Percentiles rank a stretch among this genome's conserved stretches.
These are phyloP conservation scores for Pseudogymnoascus sp. DNA, from an alignment of 2,329 filamentous ascomycete genomes.

Conservation along the genomic window DNA sequence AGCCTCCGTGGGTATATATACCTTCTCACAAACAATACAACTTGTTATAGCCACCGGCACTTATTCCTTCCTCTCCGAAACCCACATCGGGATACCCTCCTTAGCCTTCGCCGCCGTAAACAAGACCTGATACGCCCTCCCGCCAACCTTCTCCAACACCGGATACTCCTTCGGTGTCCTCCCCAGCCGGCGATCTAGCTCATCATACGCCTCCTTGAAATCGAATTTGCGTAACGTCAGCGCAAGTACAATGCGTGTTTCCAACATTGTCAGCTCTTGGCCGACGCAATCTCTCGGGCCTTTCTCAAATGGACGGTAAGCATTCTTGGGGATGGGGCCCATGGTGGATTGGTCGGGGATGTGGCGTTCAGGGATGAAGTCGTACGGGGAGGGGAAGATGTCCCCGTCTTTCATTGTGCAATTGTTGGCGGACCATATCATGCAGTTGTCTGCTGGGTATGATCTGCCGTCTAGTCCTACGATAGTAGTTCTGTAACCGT, in stretches of 20 bases:
- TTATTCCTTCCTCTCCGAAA: not conserved
- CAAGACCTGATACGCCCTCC: conserved; percentile 19
- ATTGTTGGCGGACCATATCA: conserved; percentile 4
- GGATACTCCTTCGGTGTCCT: conserved; percentile 16
- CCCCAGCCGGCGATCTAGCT: conserved; percentile 22
- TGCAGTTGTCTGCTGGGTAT: conserved; percentile 8
- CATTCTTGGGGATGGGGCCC: not conserved
- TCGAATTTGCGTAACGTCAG: conserved; percentile 41
- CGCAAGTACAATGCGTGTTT: conserved; percentile 39
- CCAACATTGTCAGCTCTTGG: conserved; percentile 42
- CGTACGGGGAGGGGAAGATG: not conserved
- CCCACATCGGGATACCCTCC: conserved; percentile 19
- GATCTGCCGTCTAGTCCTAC: not conserved
- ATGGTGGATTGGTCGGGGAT: conserved; percentile 15
- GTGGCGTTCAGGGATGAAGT: not conserved
- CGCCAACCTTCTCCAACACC: conserved; percentile 14
- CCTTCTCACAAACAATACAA: not conserved
- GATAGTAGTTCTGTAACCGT: not conserved
- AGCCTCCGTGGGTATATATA: not conserved
- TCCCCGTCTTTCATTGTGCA: not conserved
- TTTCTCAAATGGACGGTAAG: conserved; percentile 39
- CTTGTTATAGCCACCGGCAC: not conserved
- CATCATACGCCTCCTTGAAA: conserved; percentile 33
- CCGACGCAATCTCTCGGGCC: conserved; percentile 49
- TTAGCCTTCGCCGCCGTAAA: conserved; percentile 21